These are phyloP conservation scores for Mycena maculata DNA, from an alignment of 768 basidiomycete species.

Conservation along the genomic window DNA sequence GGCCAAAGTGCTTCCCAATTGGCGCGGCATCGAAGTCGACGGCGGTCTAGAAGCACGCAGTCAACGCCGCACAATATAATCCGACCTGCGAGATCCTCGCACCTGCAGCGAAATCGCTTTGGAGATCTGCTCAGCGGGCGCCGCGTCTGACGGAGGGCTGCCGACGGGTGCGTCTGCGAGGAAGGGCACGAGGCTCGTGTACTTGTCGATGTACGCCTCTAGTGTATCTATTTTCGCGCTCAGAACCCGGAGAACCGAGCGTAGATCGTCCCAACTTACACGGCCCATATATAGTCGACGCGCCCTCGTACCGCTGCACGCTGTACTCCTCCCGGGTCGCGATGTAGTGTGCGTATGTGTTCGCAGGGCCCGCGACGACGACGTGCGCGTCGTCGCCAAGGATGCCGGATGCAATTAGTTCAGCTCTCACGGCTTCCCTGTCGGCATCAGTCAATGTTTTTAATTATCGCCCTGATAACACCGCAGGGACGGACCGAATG, in stretches of 20 bases:
- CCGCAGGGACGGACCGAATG: not conserved
- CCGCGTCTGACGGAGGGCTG: slow-evolving; percentile 54
- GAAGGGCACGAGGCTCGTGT: slow-evolving; percentile 58
- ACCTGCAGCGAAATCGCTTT: slow-evolving; percentile 62
- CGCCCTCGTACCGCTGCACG: slow-evolving; percentile 84
- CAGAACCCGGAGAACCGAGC: not conserved
- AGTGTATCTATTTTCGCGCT: slow-evolving; percentile 52
- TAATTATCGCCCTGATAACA: not conserved
- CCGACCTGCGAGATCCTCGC: not conserved
- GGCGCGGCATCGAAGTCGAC: slow-evolving; percentile 58
- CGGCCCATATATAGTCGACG: slow-evolving; percentile 81
- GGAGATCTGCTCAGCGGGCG: slow-evolving; percentile 58
- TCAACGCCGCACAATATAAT: not conserved
- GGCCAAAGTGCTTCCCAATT: slow-evolving; percentile 56
- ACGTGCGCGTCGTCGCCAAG: slow-evolving; percentile 69
- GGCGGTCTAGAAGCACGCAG: slow-evolving; percentile 43
- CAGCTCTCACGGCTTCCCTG: not conserved
- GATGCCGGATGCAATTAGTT: slow-evolving; percentile 1
- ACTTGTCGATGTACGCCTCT: slow-evolving; percentile 66
- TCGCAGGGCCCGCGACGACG: slow-evolving; percentile 83
- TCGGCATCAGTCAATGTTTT: slow-evolving; percentile 6
- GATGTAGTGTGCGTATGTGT: slow-evolving; percentile 82
- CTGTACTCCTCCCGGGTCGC: slow-evolving; percentile 79
- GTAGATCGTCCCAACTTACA: slow-evolving; percentile 49
- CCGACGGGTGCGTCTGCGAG: slow-evolving; percentile 48